Base-by-base conservation (phyloP, 1,284 basidiomycete genomes). In the Cutaneotrichosporon cyanovorans region DNA sequence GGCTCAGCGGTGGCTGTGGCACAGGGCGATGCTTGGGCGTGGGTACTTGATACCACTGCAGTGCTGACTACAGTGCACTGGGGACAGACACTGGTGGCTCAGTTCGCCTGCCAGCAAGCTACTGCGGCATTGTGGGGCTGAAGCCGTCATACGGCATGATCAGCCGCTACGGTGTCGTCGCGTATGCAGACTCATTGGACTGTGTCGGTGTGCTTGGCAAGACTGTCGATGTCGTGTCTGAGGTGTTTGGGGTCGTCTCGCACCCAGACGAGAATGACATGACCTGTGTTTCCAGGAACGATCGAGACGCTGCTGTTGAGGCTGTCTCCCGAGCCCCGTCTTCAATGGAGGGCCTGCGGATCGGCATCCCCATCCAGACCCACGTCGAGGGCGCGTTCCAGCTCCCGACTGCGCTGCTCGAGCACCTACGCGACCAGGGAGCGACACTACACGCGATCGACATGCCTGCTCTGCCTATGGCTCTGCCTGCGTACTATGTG, bases 1-100 rank as follows among this genome's bases (percentile, higher is more conserved):
- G 75, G 75, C 2, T 72, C 72, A 20, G 75, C 76, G 0, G 74
- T 71, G 0, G 74, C 74, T 4, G 75, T 77, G 0, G 70, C 73
- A 0, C 65, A 84, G 5, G 81, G 81, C 0, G 74, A 87, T 70
- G 88, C 85, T 59, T 77, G 82, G 64, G 84, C 80, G 87, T 92
- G 61, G 73, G 85, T 56, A 14, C 40, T 11, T 28, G 22, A 6
- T 19, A 38, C 31, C 18, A 28, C 7, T 15, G 20, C 19, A 14
- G 11, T 14, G 32, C 50, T 47, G 20, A 50, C 47, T 4, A 1
- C 46, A 92, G 90, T 33, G 88, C 93, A 0, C 69, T 98, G 21
- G 88, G 84, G 2, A 93, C 90, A 0, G 93, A 99, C 64, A 98
- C 95, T 0, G 95, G 93, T 6, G 95, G 93, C 0, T 97, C 92